Conservation (phyloP, 2,329 filamentous ascomycete species). For the Aspergillus ruber region DNA sequence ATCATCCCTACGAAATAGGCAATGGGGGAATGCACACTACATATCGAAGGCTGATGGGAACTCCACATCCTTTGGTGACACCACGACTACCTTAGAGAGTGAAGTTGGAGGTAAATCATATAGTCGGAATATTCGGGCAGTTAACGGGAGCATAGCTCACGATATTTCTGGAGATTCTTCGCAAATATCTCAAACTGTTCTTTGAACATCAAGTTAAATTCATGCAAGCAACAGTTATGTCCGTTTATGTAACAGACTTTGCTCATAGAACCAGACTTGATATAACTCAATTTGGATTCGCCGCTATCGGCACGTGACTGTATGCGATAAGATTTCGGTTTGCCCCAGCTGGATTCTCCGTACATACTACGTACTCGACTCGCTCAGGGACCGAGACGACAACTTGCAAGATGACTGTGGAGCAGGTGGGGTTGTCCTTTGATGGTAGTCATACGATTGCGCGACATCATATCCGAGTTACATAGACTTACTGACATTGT, state of each 20-base stretch:
- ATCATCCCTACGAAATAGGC: constrained; percentile 18
- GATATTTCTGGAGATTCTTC: constrained; percentile 4
- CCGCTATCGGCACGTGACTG: background rate
- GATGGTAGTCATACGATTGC: constrained; percentile 5
- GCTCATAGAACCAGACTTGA: background rate
- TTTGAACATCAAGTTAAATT: background rate
- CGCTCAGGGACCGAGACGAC: background rate
- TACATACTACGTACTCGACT: background rate
- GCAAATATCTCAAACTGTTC: too few relatives aligned
- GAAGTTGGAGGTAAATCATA: constrained; percentile 15
- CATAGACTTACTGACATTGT: background rate
- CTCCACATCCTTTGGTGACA: constrained; percentile 24
- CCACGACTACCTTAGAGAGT: constrained; percentile 20
- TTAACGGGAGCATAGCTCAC: constrained; percentile 21
- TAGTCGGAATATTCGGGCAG: constrained; percentile 16
- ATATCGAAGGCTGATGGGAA: constrained; percentile 10
- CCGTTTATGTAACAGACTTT: background rate
- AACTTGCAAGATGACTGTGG: constrained; percentile 11
- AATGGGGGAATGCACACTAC: constrained; percentile 25
- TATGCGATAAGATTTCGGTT: background rate
- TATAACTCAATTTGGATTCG: background rate
- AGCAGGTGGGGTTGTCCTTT: constrained; percentile 7
- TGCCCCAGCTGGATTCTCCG: too few relatives aligned
- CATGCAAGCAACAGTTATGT: background rate
- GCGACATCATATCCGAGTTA: background rate